Conservation (phyloP, 805 yeast genomes). For the Scheffersomyces amazonensis region DNA sequence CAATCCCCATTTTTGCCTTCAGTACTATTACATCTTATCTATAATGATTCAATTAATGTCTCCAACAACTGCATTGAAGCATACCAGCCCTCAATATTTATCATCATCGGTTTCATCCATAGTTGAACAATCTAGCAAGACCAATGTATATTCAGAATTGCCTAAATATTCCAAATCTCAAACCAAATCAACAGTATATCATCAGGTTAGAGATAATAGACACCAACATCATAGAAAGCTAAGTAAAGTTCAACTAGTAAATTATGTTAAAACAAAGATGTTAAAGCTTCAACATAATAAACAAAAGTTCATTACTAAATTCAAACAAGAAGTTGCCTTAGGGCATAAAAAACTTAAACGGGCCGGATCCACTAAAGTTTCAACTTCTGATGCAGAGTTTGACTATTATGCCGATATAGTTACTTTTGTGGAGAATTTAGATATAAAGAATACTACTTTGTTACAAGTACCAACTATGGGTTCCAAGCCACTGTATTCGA, state of each 20-base stretch:
- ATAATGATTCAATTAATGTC: not conserved
- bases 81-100: not conserved
- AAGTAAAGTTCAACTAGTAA: no score
- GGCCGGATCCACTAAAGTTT: not conserved
- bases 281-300: not conserved
- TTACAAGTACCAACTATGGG: no score
- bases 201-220: no score
- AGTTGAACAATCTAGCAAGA: not conserved
- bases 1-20: no score
- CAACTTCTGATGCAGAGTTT: not conserved
- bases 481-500: no score
- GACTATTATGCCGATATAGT: slow-evolving; percentile 1
- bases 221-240: no score
- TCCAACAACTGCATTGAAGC: not conserved
- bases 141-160: no score
- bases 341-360: not conserved
- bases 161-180: no score
- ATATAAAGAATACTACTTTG: not conserved
- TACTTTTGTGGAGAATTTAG: not conserved
- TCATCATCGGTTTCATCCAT: not conserved
- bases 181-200: no score
- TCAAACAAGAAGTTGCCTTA: not conserved
- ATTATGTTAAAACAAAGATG: not conserved
- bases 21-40: no score
- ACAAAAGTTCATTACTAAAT: not conserved